A percentile compares a stretch with the other conserved stretches of the same genome.
These are phyloP conservation scores for Kwoniella dendrophila DNA, from an alignment of 768 basidiomycete species.

Conservation along the genomic window DNA sequence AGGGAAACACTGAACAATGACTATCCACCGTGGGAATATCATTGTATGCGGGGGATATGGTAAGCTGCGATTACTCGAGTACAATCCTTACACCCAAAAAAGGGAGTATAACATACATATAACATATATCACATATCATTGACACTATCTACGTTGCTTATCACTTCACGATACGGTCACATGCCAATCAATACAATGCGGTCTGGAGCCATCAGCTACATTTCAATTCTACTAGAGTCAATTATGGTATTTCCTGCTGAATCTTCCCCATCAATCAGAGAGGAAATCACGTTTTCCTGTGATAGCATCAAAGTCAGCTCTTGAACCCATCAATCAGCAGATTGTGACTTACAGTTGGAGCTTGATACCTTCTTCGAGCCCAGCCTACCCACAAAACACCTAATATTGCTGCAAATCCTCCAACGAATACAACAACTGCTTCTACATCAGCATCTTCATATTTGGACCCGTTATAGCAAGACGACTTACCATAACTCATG, in stretches of 20 bases:
- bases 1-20: not conserved
- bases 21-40: too few species aligned
- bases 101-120: too few species aligned
- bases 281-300: not conserved
- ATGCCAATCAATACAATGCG: too few species aligned
- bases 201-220: too few species aligned
- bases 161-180: too few species aligned
- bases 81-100: too few species aligned
- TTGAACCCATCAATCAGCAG: not conserved
- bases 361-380: slow-evolving; percentile 17
- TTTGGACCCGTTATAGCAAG: not conserved
- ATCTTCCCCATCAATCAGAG: not conserved
- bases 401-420: slow-evolving; percentile 2
- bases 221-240: too few species aligned
- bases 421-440: slow-evolving; percentile 23
- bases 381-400: slow-evolving; percentile 14
- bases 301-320: slow-evolving; percentile 10
- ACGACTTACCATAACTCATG: slow-evolving; percentile 25
- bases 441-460: not conserved
- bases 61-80: too few species aligned
- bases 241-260: too few species aligned
- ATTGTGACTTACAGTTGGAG: slow-evolving; percentile 9
- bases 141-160: too few species aligned
- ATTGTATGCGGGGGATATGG: too few species aligned
- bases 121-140: too few species aligned